phyloP scores from a whole-genome alignment of 495 filamentous ascomycete species.

The Filosporella fistucella region DNA sequence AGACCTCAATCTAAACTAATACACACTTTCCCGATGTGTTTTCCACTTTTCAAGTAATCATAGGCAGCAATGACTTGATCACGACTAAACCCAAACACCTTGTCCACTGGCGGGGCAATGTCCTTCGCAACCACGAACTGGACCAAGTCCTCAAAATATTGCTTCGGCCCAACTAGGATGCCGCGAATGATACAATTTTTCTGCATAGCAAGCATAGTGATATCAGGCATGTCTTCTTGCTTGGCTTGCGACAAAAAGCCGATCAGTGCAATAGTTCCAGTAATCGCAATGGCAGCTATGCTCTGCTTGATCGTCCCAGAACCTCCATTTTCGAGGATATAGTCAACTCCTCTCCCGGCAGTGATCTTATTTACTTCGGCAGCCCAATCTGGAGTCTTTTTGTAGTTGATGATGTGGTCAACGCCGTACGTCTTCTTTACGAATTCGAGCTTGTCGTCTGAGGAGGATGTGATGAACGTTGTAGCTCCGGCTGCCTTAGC shows the following conservation, averaged over 20 bases:
- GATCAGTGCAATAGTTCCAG: slow-evolving; percentile 63
- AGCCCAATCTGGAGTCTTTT: slow-evolving; percentile 64
- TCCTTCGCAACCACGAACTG: slow-evolving; percentile 20
- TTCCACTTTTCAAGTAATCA: slow-evolving; percentile 20
- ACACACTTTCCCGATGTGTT: slow-evolving; percentile 29
- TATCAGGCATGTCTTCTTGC: slow-evolving; percentile 36
- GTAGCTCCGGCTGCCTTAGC: slow-evolving; percentile 75
- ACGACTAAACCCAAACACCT: slow-evolving; percentile 23
- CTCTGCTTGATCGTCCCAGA: slow-evolving; percentile 54
- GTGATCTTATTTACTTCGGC: slow-evolving; percentile 61
- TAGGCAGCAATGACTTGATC: slow-evolving; percentile 24
- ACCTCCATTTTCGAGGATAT: slow-evolving; percentile 67
- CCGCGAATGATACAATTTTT: slow-evolving; percentile 54
- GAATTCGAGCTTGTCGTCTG: slow-evolving; percentile 52
- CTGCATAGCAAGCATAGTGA: slow-evolving; percentile 43
- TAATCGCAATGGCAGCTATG: slow-evolving; percentile 55
- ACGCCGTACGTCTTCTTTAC: slow-evolving; percentile 67
- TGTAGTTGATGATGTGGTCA: slow-evolving; percentile 76
- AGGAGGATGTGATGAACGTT: slow-evolving; percentile 77
- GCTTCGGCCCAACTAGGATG: slow-evolving; percentile 55
- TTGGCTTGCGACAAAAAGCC: slow-evolving; percentile 45
- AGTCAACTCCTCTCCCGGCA: slow-evolving; percentile 55
- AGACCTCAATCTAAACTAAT: slow-evolving; percentile 24
- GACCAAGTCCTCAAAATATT: slow-evolving; percentile 55
- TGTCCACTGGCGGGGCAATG: slow-evolving; percentile 23